A percentile compares a stretch with the other conserved stretches of the same genome.
These are phyloP conservation scores for Auriscalpium orientale DNA, from an alignment of 768 basidiomycete species.

Conservation along the genomic window DNA sequence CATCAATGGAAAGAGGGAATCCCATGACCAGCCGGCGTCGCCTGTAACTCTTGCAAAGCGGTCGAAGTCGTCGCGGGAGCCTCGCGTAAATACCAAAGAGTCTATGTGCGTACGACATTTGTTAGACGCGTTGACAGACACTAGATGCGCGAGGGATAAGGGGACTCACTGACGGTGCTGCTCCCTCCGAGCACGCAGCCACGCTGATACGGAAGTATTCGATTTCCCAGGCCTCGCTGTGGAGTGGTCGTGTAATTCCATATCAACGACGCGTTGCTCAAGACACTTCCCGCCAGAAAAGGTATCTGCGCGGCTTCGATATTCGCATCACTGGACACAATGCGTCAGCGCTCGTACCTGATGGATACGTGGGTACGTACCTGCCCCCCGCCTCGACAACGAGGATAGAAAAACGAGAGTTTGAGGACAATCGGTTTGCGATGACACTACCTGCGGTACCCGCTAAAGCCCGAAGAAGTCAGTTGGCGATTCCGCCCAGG, in stretches of 20 bases:
- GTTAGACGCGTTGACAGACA: neutral
- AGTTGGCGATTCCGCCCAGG: too few relatives aligned
- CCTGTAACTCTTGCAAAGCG: conserved; percentile 1
- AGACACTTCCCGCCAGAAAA: too few relatives aligned
- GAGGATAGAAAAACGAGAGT: too few relatives aligned
- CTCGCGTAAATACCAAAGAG: conserved; percentile 8
- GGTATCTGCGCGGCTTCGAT: too few relatives aligned
- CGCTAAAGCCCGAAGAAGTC: too few relatives aligned
- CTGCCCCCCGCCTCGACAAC: too few relatives aligned
- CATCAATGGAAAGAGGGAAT: neutral
- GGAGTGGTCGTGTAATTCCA: conserved; percentile 25
- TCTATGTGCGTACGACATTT: neutral
- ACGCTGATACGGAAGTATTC: conserved; percentile 16
- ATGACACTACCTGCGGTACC: too few relatives aligned
- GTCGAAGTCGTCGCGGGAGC: conserved; percentile 7
- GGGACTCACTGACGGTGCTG: conserved; percentile 18
- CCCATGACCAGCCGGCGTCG: conserved; percentile 11
- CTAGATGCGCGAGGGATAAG: neutral
- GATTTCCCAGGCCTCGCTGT: conserved; percentile 15
- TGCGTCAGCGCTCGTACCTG: too few relatives aligned
- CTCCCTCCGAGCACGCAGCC: conserved; percentile 17
- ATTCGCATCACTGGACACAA: too few relatives aligned
- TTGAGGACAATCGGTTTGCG: too few relatives aligned
- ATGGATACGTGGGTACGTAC: too few relatives aligned
- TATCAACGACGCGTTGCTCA: conserved; percentile 9